Evolutionary conservation across 495 filamentous ascomycete species (phyloP).

Genomic region (Daldinia bambusicola): DNA sequence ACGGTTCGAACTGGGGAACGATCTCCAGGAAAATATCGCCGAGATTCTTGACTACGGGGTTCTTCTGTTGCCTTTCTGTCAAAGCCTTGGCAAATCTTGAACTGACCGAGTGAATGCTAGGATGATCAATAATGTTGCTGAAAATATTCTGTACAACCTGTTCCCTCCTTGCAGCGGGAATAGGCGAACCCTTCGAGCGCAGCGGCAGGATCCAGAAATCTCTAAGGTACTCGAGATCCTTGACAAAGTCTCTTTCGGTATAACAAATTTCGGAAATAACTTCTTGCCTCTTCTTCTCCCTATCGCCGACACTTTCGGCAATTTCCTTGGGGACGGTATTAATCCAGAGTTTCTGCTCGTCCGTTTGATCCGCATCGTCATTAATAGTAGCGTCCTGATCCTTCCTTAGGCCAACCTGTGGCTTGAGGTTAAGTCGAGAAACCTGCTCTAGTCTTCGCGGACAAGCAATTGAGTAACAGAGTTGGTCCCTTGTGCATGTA

Average conservation of each 20-base stretch:
- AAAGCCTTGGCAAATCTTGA: constrained; percentile 84
- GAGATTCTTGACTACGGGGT: constrained; percentile 85
- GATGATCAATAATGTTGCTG: constrained; percentile 87
- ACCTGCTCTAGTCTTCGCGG: constrained; percentile 95
- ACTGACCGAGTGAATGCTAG: constrained; percentile 86
- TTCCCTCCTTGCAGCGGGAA: constrained; percentile 87
- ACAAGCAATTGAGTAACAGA: constrained; percentile 99
- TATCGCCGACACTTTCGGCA: constrained; percentile 85
- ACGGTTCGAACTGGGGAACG: constrained; percentile 91
- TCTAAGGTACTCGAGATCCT: constrained; percentile 96
- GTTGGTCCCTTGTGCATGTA: constrained; percentile 90
- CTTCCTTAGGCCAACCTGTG: constrained; percentile 84
- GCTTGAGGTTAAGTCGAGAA: constrained; percentile 89
- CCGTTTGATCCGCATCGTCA: constrained; percentile 84
- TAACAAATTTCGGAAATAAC: constrained; percentile 99
- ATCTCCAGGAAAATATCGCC: constrained; percentile 95
- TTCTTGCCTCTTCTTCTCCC: constrained; percentile 97
- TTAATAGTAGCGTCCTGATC: constrained; percentile 78
- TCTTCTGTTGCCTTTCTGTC: constrained; percentile 89
- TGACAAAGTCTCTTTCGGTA: constrained; percentile 98
- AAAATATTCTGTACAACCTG: constrained; percentile 95
- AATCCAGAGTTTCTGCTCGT: constrained; percentile 99
- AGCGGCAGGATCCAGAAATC: constrained; percentile 99
- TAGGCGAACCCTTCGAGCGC: constrained; percentile 78
- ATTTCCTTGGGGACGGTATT: constrained; percentile 97